Evolutionary conservation across 1,284 basidiomycete species (phyloP), one percentile per base, ranked within the genome.

Genomic region (Exobasidium rhododendri): DNA sequence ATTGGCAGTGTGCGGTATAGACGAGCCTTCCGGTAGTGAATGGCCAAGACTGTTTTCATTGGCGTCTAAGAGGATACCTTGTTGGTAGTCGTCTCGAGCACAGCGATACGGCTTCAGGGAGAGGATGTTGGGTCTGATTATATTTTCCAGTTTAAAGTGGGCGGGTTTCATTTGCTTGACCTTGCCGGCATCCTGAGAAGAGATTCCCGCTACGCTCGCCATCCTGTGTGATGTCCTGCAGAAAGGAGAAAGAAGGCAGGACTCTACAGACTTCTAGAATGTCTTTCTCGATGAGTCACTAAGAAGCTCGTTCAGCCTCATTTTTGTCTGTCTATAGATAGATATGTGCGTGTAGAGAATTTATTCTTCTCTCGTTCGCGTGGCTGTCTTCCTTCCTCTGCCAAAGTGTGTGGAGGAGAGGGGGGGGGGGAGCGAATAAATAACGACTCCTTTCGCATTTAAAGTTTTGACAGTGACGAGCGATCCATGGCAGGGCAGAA

Each of bases 41-140:
- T 92, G 90, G 0, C 94, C 94, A 49, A 94, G 84, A 0, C 92
- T 86, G 79, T 98, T 97, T 83, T 98, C 94, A 81, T 97, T 98
- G 31, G 96, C 96, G 74, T 99, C 96, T 32, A 99, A 86, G n/a
- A 99, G 86, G 70, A 97, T 89, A 28, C 94, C 94, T 1, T 86
- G 84, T 52, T 89, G 87, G 82, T 97, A 99, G 83, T 98, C 94
- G 77, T 99, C 96, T 58, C 94, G 85, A 0, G 96, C 96, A 74
- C 92, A 97, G 31, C 94, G 88, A 82, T 99, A 98, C 0, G 96
- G 96, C 64, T 89, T 87, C 20, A 98, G 83, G 1, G 90, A 83
- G 59, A 97, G 88, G 73, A 99, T 97, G 80, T 98, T 98, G 17
- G 91, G 89, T 29, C 94, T 86, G 71, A 97, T 90, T 61, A 92